phyloP scores from a whole-genome alignment of 495 filamentous ascomycete species.

The Sordaria brevicollis region DNA sequence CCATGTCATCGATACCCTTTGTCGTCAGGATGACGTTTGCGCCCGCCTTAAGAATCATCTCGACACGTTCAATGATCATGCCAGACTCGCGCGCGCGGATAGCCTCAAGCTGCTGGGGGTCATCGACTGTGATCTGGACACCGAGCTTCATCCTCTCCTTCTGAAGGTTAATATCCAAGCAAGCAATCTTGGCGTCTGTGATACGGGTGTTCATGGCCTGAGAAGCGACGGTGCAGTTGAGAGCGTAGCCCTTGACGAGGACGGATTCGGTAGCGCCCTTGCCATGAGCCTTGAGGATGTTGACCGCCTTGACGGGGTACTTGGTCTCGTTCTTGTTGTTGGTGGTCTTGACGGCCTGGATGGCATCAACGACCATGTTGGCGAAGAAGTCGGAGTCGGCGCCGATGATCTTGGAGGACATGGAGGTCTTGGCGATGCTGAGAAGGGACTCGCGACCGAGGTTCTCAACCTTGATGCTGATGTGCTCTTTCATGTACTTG shows the following conservation, averaged over 20 bases:
- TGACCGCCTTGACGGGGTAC: conserved; percentile 98
- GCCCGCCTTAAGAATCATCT: conserved; percentile 95
- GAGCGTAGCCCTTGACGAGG: conserved; percentile 88
- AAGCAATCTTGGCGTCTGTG: conserved; percentile 90
- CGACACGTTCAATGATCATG: conserved; percentile 88
- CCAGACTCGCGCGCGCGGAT: conserved; percentile 85
- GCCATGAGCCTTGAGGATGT: conserved; percentile 95
- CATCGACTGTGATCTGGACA: conserved; percentile 95
- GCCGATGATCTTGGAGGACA: conserved; percentile 98
- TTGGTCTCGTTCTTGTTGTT: conserved; percentile 86
- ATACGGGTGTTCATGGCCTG: conserved; percentile 96
- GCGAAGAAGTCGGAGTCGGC: conserved; percentile 94
- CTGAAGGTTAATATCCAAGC: conserved; percentile 95
- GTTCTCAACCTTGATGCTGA: conserved; percentile 86
- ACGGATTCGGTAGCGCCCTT: conserved; percentile 84
- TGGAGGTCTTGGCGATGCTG: conserved; percentile 96
- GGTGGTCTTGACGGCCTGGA: conserved; percentile 85
- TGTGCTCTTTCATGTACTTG: conserved; percentile 97
- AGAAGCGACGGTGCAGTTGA: conserved; percentile 98
- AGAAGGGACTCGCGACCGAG: conserved; percentile 82
- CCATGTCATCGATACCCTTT: conserved; percentile 96
- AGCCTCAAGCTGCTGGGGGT: conserved; percentile 93
- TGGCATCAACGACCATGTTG: conserved; percentile 93
- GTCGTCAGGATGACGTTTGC: conserved; percentile 95
- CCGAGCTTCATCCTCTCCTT: conserved; percentile 99